Conservation (phyloP, 805 yeast genomes). For the Myxozyma vanderwaltii region DNA sequence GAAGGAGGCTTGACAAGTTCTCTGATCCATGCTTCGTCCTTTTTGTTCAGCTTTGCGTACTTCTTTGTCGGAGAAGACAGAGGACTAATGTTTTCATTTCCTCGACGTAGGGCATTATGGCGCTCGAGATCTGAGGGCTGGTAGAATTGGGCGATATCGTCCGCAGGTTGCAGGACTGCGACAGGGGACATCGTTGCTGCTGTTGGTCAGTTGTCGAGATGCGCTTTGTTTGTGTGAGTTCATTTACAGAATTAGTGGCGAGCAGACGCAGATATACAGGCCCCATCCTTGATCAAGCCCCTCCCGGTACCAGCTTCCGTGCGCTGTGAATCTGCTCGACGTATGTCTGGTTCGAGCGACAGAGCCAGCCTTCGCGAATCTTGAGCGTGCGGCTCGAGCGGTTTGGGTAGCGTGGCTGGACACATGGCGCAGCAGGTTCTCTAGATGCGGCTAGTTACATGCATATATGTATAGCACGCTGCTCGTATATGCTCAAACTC, state of each 20-base stretch:
- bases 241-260: not conserved
- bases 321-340: not conserved
- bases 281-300: not conserved
- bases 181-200: constrained; percentile 6
- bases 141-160: constrained; percentile 10
- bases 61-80: constrained; percentile 6
- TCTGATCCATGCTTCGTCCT: constrained; percentile 34
- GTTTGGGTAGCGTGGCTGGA: constrained; percentile 16
- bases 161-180: constrained; percentile 6
- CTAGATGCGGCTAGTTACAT: constrained; percentile 5
- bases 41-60: constrained; percentile 14
- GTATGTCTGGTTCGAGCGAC: not conserved
- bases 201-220: not conserved
- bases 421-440: constrained; percentile 1
- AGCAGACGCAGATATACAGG: constrained; percentile 7
- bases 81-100: not conserved
- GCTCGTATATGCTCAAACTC: not conserved
- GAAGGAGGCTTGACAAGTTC: constrained; percentile 30
- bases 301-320: not conserved
- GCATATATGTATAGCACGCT: not conserved
- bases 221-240: not conserved
- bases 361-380: constrained; percentile 1
- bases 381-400: constrained; percentile 10
- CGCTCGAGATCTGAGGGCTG: constrained; percentile 23
- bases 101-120: constrained; percentile 29